These are phyloP conservation scores for Choiromyces venosus DNA, from an alignment of 495 filamentous ascomycete species.

Conservation along the genomic window DNA sequence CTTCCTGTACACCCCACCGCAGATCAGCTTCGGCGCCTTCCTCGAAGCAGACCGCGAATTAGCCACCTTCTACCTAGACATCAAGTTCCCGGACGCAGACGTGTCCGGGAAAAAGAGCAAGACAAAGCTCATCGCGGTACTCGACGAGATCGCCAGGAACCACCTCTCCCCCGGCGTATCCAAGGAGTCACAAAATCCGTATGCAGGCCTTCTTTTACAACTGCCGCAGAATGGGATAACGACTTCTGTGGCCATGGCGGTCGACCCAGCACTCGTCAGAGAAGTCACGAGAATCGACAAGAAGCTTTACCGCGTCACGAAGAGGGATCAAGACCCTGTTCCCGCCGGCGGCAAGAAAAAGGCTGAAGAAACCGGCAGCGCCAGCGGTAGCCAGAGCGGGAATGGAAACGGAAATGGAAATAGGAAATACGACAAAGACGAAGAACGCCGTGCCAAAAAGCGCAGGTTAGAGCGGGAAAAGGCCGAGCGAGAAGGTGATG, in stretches of 20 bases:
- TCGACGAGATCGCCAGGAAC: slow-evolving; percentile 29
- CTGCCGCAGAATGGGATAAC: slow-evolving; percentile 36
- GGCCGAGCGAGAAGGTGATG: slow-evolving; percentile 38
- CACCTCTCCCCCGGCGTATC: slow-evolving; percentile 25
- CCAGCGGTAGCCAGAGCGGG: slow-evolving; percentile 30
- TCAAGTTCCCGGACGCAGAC: slow-evolving; percentile 53
- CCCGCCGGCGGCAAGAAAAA: slow-evolving; percentile 44
- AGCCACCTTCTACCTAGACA: slow-evolving; percentile 63
- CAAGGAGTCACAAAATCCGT: slow-evolving; percentile 17
- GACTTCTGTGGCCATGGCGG: slow-evolving; percentile 21
- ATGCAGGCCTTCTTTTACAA: slow-evolving; percentile 28
- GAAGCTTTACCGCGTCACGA: slow-evolving; percentile 62
- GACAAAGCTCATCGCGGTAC: slow-evolving; percentile 46
- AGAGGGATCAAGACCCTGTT: slow-evolving; percentile 47
- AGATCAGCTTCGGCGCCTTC: slow-evolving; percentile 82
- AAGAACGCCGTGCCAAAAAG: slow-evolving; percentile 38
- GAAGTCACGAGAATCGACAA: slow-evolving; percentile 54
- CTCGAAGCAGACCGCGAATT: slow-evolving; percentile 67
- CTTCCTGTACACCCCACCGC: slow-evolving; percentile 90
- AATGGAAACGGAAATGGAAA: slow-evolving; percentile 15
- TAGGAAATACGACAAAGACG: slow-evolving; percentile 20
- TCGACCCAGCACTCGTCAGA: slow-evolving; percentile 43
- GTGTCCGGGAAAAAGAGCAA: slow-evolving; percentile 16
- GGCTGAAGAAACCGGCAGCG: slow-evolving; percentile 23
- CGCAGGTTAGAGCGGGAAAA: slow-evolving; percentile 37